Conservation (phyloP, 2,329 filamentous ascomycete species). For the Fulvia fulva region DNA sequence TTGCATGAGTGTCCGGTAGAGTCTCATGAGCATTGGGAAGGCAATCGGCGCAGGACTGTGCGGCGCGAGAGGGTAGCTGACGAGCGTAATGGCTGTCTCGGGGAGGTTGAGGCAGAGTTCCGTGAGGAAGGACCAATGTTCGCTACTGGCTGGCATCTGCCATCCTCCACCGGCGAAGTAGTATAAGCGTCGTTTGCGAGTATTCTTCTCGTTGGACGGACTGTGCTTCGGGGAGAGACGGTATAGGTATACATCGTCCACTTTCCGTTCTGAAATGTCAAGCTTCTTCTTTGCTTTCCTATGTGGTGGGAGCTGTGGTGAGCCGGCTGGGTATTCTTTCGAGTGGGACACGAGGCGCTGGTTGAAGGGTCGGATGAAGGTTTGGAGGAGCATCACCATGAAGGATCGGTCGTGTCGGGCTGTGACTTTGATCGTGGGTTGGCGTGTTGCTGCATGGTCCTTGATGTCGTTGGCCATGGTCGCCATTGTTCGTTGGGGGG, state of each 20-base stretch:
- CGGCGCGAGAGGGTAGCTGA: conserved; percentile 55
- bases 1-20: conserved; percentile 43
- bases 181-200: conserved; percentile 31
- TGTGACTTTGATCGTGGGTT: conserved; percentile 32
- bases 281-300: conserved; percentile 34
- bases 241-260: conserved; percentile 46
- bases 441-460: neutral
- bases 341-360: conserved; percentile 35
- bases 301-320: conserved; percentile 37
- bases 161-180: conserved; percentile 58
- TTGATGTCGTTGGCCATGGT: neutral
- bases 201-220: neutral
- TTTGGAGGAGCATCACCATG: conserved; percentile 37
- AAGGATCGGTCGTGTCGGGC: conserved; percentile 37
- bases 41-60: conserved; percentile 47
- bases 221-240: conserved; percentile 34
- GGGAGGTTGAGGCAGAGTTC: conserved; percentile 44
- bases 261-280: conserved; percentile 38
- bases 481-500: neutral
- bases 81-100: conserved; percentile 40
- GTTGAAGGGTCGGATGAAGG: conserved; percentile 37
- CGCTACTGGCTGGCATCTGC: conserved; percentile 46
- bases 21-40: conserved; percentile 46
- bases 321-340: conserved; percentile 36
- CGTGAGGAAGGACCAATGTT: conserved; percentile 52